Percentiles rank a stretch among this genome's conserved stretches.
Conservation (phyloP, 306 rosid genomes). For the Vigna angularis region DNA sequence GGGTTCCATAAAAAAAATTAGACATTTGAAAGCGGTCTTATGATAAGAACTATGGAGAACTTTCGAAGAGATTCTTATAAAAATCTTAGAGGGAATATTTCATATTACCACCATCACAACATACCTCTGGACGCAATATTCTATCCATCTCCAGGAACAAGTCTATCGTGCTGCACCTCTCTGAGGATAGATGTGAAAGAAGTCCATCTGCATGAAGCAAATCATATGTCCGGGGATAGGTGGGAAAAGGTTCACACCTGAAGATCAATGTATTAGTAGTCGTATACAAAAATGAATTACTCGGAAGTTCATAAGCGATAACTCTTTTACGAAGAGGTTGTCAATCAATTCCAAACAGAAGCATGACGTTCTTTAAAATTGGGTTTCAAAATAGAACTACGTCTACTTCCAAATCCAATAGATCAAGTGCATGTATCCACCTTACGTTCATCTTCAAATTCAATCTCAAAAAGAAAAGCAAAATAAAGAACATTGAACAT, state of each 20-base stretch:
- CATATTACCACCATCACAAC: constrained; percentile 14
- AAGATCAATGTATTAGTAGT: constrained; percentile 46
- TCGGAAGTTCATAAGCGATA: constrained; percentile 17
- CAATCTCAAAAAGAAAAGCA: constrained; percentile 34
- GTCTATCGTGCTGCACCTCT: constrained; percentile 80
- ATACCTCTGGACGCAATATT: constrained; percentile 96
- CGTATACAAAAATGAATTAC: constrained; percentile 39
- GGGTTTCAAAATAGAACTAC: constrained; percentile 33
- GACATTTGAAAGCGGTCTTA: background rate
- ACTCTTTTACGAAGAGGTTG: constrained; percentile 25
- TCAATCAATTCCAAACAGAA: background rate
- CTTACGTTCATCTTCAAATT: constrained; percentile 31
- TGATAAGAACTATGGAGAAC: background rate
- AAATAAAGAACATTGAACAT: constrained; percentile 34
- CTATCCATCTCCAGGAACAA: constrained; percentile 95
- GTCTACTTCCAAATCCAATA: constrained; percentile 27
- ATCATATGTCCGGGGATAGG: constrained; percentile 96
- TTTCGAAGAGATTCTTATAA: background rate
- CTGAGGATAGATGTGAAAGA: constrained; percentile 69
- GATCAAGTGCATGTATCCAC: constrained; percentile 26
- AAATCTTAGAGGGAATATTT: background rate
- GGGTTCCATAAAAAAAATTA: background rate
- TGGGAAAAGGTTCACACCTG: constrained; percentile 99
- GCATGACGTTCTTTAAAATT: constrained; percentile 25
- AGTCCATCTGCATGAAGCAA: constrained; percentile 91